Evolutionary conservation across 306 rosid species (phyloP), one percentile per base, ranked within the genome.

Genomic region (Rosa lucieae): DNA sequence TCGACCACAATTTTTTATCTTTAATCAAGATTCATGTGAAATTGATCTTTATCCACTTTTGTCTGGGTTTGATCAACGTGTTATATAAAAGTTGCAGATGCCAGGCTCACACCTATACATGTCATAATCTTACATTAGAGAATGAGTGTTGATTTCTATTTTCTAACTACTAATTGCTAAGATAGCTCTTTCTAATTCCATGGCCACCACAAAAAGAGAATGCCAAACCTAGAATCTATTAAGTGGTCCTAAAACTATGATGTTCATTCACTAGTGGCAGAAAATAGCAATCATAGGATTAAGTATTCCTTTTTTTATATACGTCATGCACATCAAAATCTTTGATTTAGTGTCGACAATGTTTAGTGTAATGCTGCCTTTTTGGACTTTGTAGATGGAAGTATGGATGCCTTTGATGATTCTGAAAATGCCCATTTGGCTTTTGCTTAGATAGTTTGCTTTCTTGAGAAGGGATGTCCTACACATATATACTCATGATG

Each of bases 1-100:
- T 42, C 40, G 23, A 46, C 43, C 53, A 29, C 76, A 59, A 26
- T 40, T 74, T 6, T 3, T 17, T 11, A 75, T 65, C 56, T 29
- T 37, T 42, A 2, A 40, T 10, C 23, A 37, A 6, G 13, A 74
- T 55, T n/a, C 42, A 23, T 40, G 21, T 13, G 18, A 74, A n/a
- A 40, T 26, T 13, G n/a, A 8, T 74, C 47, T 21, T 14, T 44
- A 0, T 29, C 48, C 56, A 62, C 2, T 65, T 75, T 76, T 76
- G 72, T 76, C n/a, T 29, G 17, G 56, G 79, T 62, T 62, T 62
- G 79, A 62, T 76, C 61, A 3, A 7, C 71, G 13, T 44, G 35
- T 62, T 26, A 17, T 62, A 4, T 47, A 1, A 32, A 75, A 46
- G 20, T 29, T 18, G 12, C 9, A 9, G 46, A 75, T 18, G 70